Conservation (phyloP, 495 filamentous ascomycete species). For the Penicillium coffeae region DNA sequence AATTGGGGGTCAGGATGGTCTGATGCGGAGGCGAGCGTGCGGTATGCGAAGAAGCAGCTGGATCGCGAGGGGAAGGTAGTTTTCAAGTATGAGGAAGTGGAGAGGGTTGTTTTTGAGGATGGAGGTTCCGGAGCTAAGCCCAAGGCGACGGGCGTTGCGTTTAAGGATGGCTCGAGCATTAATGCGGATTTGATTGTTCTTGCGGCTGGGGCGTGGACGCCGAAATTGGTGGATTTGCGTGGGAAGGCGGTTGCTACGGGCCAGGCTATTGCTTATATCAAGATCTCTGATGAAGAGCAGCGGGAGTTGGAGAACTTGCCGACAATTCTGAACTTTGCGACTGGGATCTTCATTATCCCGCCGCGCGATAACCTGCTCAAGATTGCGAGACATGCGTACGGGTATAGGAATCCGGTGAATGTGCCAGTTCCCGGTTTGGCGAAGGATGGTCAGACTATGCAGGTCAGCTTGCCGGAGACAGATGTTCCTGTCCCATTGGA, state of each 20-base stretch:
- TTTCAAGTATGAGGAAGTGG: slow-evolving; percentile 62
- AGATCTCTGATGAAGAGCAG: slow-evolving; percentile 66
- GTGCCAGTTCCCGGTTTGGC: slow-evolving; percentile 36
- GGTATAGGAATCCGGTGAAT: slow-evolving; percentile 66
- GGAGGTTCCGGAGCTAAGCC: slow-evolving; percentile 29
- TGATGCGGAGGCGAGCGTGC: slow-evolving; percentile 71
- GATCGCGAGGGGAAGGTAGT: slow-evolving; percentile 55
- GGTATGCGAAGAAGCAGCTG: slow-evolving; percentile 61
- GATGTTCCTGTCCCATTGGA: slow-evolving; percentile 51
- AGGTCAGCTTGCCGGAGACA: slow-evolving; percentile 37
- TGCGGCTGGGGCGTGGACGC: slow-evolving; percentile 84
- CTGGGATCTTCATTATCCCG: slow-evolving; percentile 80
- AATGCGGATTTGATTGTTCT: slow-evolving; percentile 71
- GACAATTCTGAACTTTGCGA: slow-evolving; percentile 72
- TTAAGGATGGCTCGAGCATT: slow-evolving; percentile 51
- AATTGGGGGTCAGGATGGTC: slow-evolving; percentile 82
- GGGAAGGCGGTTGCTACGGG: slow-evolving; percentile 73
- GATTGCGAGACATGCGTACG: slow-evolving; percentile 75
- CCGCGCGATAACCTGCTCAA: slow-evolving; percentile 70
- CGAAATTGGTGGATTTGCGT: slow-evolving; percentile 69
- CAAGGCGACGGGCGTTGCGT: slow-evolving; percentile 45
- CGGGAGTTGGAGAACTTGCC: slow-evolving; percentile 59
- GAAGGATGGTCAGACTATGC: slow-evolving; percentile 26
- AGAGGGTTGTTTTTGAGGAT: slow-evolving; percentile 43
- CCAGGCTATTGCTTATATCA: slow-evolving; percentile 75